Evolutionary conservation across 768 basidiomycete genomes (phyloP), one percentile per base, ranked within the genome.

Genomic region (Megacollybia marginata): DNA sequence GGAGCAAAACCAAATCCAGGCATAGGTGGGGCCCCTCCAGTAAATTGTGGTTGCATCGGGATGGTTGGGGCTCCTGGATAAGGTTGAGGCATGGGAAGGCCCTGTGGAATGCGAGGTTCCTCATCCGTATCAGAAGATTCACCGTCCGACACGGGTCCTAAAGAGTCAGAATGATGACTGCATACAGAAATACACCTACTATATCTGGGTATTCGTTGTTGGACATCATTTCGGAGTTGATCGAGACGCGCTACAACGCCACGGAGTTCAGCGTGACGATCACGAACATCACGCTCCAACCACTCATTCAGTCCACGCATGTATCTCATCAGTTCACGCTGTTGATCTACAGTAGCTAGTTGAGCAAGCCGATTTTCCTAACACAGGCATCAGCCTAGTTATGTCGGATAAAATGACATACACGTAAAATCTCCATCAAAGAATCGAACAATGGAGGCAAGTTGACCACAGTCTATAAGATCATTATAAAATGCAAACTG

Each of bases 281-380:
- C 87, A 43, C 75, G 73, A 0, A 89, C 87, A 61, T 92, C 90
- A 33, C 82, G 76, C 49, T 75, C 82, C 13, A 92, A 68, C 90
- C 90, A 92, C 33, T 79, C 75, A 54, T 92, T 92, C 32, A 92
- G 67, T 2, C 73, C 77, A 44, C 76, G 60, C 78, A 92, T 83
- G 55, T 92, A 91, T 47, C 84, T 70, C 78, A 88, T 88, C 46
- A 89, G 67, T 60, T 87, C 86, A 35, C 86, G 75, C 55, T 88
- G 87, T 58, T 91, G 87, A 44, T 86, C 83, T 12, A 89, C 76
- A 23, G 85, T 84, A 0, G 85, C 87, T 16, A 80, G 64, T 62
- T 88, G 85, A 1, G 85, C 85, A 5, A 79, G 64, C 4, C 83
- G 83, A 62, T 86, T 88, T 69, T 89, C 85, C 88, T 91, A 54